Evolutionary conservation across 257 asterid genomes (phyloP).

Genomic region (Forsythia viridissima): DNA sequence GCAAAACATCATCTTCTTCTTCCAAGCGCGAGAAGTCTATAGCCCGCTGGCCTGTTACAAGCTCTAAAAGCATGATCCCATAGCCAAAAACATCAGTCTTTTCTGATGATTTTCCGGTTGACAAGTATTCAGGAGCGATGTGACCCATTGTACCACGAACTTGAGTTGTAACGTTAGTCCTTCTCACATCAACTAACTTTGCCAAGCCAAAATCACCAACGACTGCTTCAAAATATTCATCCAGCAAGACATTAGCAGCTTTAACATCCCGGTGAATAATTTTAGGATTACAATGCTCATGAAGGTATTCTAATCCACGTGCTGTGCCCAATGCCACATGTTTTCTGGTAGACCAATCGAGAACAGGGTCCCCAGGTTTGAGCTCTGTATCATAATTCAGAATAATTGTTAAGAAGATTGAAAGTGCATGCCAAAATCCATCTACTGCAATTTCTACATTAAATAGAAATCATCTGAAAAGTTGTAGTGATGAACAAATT

Average conservation of each 20-base stretch:
- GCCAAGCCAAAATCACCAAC: conserved; percentile 99
- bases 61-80: conserved; percentile 91
- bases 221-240: conserved; percentile 94
- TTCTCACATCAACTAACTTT: conserved; percentile 85
- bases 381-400: conserved; percentile 54
- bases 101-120: conserved; percentile 96
- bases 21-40: conserved; percentile 95
- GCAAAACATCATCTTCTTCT: conserved; percentile 92
- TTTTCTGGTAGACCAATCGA: conserved; percentile 87
- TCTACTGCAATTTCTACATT: neutral
- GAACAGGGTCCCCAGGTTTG: conserved; percentile 77
- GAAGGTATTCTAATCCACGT: conserved; percentile 92
- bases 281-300: conserved; percentile 93
- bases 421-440: neutral
- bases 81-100: conserved; percentile 95
- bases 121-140: conserved; percentile 94
- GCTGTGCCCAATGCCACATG: conserved; percentile 89
- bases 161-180: conserved; percentile 91
- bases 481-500: neutral
- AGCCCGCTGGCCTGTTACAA: conserved; percentile 95
- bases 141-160: conserved; percentile 99
- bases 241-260: conserved; percentile 90
- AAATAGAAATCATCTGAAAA: neutral
- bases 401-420: conserved; percentile 9
- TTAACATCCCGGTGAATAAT: conserved; percentile 95